Conservation (phyloP, 2,329 filamentous ascomycete genomes). For the Thermoascus crustaceus region DNA sequence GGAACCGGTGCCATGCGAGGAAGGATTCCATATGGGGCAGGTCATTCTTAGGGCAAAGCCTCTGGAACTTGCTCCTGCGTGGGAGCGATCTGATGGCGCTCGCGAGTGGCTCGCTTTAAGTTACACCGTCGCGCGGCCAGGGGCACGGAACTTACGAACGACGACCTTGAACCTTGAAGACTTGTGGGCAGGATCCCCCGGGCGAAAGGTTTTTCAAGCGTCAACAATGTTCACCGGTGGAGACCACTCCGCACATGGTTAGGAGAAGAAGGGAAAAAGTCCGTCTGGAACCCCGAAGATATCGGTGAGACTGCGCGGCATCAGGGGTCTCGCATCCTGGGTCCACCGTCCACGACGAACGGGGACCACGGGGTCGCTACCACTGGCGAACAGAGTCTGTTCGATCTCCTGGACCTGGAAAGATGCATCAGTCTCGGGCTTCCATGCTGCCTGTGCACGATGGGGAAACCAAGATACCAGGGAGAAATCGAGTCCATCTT, state of each 20-base stretch:
- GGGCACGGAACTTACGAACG: no score
- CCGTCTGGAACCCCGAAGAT: neutral
- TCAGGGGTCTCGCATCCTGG: no score
- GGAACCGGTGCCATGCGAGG: neutral
- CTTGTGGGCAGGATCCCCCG: no score
- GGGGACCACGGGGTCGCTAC: no score
- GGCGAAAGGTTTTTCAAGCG: no score
- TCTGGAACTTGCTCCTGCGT: neutral
- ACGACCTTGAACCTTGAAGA: no score
- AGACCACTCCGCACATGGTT: neutral
- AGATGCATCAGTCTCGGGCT: no score
- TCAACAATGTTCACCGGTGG: neutral
- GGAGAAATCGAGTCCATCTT: neutral
- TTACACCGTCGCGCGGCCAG: constrained; percentile 1
- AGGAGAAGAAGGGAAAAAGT: neutral
- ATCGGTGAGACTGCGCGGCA: neutral
- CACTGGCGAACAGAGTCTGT: no score
- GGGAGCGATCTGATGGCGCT: neutral
- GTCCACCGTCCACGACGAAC: no score
- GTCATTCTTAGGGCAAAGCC: neutral
- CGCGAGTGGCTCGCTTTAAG: neutral
- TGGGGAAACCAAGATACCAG: neutral
- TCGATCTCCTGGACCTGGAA: no score
- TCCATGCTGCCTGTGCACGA: neutral
- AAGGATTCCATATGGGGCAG: no score